Conservation (phyloP, 768 basidiomycete genomes). For the Cantharellus anzutake region DNA sequence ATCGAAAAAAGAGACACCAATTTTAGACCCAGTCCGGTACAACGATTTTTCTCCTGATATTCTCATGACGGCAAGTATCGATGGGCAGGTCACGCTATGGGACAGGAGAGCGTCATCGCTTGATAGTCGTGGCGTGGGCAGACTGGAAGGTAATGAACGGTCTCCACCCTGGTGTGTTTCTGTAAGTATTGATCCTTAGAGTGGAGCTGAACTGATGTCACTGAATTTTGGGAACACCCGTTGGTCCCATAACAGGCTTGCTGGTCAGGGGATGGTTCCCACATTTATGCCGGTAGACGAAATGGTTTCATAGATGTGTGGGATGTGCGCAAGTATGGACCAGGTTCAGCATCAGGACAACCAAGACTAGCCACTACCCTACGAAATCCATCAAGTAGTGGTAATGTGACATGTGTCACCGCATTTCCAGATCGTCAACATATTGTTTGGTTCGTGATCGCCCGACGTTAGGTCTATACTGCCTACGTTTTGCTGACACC, state of each 20-base stretch:
- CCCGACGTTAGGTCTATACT: not conserved
- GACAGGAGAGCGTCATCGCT: constrained; percentile 46
- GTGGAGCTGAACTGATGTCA: not conserved
- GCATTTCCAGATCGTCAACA: constrained; percentile 86
- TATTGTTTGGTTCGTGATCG: constrained; percentile 55
- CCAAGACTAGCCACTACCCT: constrained; percentile 67
- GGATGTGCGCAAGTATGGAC: constrained; percentile 75
- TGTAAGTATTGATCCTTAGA: constrained; percentile 27
- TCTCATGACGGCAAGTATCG: constrained; percentile 74
- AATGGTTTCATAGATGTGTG: constrained; percentile 86
- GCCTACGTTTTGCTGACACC: not conserved
- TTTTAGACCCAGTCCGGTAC: constrained; percentile 43
- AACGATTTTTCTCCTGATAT: constrained; percentile 58
- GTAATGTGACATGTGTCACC: constrained; percentile 79
- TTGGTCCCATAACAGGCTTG: constrained; percentile 42
- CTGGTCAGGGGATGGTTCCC: constrained; percentile 77
- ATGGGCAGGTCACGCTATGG: constrained; percentile 86
- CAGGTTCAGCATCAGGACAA: constrained; percentile 36
- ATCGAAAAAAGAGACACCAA: constrained; percentile 20
- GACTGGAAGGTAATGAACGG: constrained; percentile 78
- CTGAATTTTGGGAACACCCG: not conserved
- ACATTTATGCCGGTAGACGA: constrained; percentile 79
- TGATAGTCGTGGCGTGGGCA: constrained; percentile 40
- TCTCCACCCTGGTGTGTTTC: constrained; percentile 94
- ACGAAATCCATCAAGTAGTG: constrained; percentile 72